A percentile compares a stretch with the other conserved stretches of the same genome.
Conservation (phyloP, 345 rosid species). For the Euphorbia pulcherrima region DNA sequence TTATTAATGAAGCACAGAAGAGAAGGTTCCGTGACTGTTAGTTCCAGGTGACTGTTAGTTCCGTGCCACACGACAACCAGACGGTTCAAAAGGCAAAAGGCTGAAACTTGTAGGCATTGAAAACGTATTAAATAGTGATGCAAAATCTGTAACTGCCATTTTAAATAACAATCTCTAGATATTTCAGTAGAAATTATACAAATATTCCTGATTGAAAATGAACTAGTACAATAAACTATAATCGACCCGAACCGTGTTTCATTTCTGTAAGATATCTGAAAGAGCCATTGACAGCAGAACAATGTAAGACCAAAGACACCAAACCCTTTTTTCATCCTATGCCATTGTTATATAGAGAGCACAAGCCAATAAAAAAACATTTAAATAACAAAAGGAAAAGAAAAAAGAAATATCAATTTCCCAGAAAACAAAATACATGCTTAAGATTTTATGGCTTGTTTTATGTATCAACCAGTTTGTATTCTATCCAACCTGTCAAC, state of each 20-base stretch:
- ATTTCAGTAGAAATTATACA: neutral
- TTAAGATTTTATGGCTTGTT: constrained; percentile 5
- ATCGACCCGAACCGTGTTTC: neutral
- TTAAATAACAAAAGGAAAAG: constrained; percentile 14
- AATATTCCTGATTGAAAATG: constrained; percentile 2
- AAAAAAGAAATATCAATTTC: constrained; percentile 15
- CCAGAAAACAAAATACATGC: constrained; percentile 20
- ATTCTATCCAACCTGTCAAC: constrained; percentile 27
- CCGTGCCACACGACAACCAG: neutral
- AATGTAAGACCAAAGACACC: constrained; percentile 12
- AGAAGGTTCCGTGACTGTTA: constrained; percentile 4
- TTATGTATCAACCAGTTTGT: constrained; percentile 20
- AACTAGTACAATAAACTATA: too few species aligned
- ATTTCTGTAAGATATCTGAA: too few species aligned
- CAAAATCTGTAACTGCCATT: neutral
- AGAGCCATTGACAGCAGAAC: neutral
- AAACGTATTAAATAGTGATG: constrained; percentile 1
- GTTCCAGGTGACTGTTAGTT: constrained; percentile 4
- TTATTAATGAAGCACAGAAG: constrained; percentile 1
- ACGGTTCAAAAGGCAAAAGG: neutral
- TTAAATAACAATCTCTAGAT: neutral
- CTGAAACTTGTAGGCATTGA: constrained; percentile 5
- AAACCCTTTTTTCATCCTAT: constrained; percentile 23
- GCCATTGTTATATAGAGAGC: constrained; percentile 10
- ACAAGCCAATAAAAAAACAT: constrained; percentile 13